Percentiles rank a stretch among this genome's conserved stretches.
These are phyloP conservation scores for Leishmania amazonensis DNA, from an alignment of 208 protist species.

Conservation along the genomic window DNA sequence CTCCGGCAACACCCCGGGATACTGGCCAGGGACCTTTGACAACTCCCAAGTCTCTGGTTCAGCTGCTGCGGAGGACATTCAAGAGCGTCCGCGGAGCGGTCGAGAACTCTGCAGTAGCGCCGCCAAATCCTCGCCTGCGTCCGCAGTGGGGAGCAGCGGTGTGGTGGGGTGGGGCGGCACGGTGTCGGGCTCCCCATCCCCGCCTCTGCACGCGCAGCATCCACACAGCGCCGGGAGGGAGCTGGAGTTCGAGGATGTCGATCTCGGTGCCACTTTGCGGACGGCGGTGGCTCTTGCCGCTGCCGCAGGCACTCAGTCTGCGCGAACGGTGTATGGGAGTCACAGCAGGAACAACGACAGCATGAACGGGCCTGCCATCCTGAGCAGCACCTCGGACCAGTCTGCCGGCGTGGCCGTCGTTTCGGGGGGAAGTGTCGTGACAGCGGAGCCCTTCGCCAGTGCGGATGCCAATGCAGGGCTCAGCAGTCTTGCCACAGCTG, in stretches of 20 bases:
- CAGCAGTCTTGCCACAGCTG: background rate
- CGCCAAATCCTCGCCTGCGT: background rate
- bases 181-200: background rate
- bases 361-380: background rate
- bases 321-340: background rate
- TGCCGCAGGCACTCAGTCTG: slow-evolving; percentile 6
- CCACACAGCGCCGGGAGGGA: background rate
- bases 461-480: background rate
- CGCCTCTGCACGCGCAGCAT: background rate
- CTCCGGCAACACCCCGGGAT: background rate
- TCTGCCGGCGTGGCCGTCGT: background rate
- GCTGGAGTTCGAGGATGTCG: slow-evolving; percentile 14
- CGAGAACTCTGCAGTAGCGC: background rate
- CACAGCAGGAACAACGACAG: background rate
- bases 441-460: background rate
- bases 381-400: slow-evolving; percentile 10
- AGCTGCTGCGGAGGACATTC: background rate
- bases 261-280: slow-evolving; percentile 28
- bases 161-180: background rate
- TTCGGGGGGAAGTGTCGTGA: background rate
- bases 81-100: background rate
- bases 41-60: background rate
- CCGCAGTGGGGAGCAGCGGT: background rate
- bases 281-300: slow-evolving; percentile 29
- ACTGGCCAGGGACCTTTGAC: background rate